These are phyloP conservation scores for Candida schatavii DNA, from an alignment of 805 yeast genomes.

Conservation along the genomic window DNA sequence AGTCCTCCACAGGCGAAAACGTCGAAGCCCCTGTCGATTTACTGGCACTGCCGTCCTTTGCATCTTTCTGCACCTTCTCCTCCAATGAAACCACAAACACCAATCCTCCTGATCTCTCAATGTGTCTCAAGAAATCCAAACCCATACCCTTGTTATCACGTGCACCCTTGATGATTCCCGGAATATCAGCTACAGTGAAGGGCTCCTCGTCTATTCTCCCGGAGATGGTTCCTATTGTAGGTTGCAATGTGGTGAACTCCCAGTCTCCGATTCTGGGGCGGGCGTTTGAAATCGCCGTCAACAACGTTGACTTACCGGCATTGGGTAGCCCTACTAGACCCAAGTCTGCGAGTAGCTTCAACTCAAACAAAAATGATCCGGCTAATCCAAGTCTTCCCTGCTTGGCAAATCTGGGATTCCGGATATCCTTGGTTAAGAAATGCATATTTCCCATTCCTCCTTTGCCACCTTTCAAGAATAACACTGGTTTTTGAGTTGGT, in stretches of 20 bases:
- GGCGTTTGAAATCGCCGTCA: conserved; percentile 85
- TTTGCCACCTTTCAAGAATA: conserved; percentile 77
- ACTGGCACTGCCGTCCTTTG: neutral
- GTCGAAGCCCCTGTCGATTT: conserved; percentile 32
- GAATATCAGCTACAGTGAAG: conserved; percentile 96
- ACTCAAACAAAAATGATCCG: conserved; percentile 70
- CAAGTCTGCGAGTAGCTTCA: conserved; percentile 85
- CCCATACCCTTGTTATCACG: conserved; percentile 88
- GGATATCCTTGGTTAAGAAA: conserved; percentile 74
- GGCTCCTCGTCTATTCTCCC: conserved; percentile 60
- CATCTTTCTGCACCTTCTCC: conserved; percentile 15
- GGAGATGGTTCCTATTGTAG: conserved; percentile 85
- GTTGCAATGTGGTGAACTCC: conserved; percentile 93
- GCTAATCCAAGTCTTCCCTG: conserved; percentile 70
- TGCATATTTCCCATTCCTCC: conserved; percentile 98
- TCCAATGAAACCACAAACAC: conserved; percentile 85
- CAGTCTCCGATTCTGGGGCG: conserved; percentile 92
- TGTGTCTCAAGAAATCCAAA: conserved; percentile 83
- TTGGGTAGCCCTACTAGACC: conserved; percentile 96
- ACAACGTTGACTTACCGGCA: conserved; percentile 90
- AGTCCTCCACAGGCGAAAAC: conserved; percentile 55
- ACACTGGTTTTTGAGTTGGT: conserved; percentile 62
- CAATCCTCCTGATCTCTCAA: conserved; percentile 87
- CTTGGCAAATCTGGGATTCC: conserved; percentile 89
- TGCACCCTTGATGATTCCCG: conserved; percentile 92